Percentiles rank a stretch among this genome's conserved stretches.
phyloP scores from a whole-genome alignment of 2,329 filamentous ascomycete genomes.

The Sphaceloma murrayae region DNA sequence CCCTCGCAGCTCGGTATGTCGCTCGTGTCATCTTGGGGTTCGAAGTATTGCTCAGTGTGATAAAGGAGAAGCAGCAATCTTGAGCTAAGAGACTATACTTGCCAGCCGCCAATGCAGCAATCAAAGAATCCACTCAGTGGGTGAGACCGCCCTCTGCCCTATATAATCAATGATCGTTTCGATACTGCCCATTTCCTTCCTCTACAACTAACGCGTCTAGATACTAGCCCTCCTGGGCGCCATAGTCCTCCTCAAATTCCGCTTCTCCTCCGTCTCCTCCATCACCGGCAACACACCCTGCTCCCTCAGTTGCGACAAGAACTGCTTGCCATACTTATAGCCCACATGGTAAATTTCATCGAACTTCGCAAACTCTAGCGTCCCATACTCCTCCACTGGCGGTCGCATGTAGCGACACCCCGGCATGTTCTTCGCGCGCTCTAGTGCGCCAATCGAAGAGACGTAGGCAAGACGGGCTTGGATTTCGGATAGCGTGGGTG shows the following conservation, averaged over 20 bases:
- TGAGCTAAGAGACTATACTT: no score
- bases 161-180: not conserved
- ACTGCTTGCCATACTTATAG: constrained; percentile 75
- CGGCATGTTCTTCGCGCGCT: constrained; percentile 80
- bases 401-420: constrained; percentile 96
- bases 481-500: constrained; percentile 89
- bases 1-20: not conserved
- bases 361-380: constrained; percentile 92
- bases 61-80: no score
- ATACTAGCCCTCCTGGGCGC: constrained; percentile 42
- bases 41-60: no score
- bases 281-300: constrained; percentile 60
- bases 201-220: constrained; percentile 20
- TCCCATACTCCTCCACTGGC: constrained; percentile 86
- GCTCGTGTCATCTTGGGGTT: not conserved
- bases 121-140: not conserved
- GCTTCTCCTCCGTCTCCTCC: constrained; percentile 43
- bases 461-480: constrained; percentile 93
- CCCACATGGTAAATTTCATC: constrained; percentile 92
- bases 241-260: constrained; percentile 44
- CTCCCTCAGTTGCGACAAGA: constrained; percentile 63
- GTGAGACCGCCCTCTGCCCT: not conserved
- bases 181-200: not conserved
- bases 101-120: not conserved
- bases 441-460: constrained; percentile 84